Evolutionary conservation across 2,329 filamentous ascomycete genomes (phyloP), one percentile per base, ranked within the genome.

Genomic region (Colletotrichum spinosum): DNA sequence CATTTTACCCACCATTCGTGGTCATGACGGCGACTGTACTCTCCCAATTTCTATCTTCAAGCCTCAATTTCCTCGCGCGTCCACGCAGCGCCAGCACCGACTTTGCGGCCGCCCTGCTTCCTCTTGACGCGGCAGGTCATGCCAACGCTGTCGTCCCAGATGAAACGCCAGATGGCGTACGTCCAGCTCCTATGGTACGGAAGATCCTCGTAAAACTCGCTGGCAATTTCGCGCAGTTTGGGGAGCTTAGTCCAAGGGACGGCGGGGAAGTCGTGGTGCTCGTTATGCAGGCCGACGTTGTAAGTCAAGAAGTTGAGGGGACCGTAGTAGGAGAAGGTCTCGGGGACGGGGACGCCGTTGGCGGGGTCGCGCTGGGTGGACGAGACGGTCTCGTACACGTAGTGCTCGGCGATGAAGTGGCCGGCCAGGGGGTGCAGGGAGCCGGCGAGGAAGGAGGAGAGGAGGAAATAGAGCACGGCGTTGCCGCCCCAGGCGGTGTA

Each of bases 341-440:
- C 96, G 2, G 96, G 94, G 5, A 97, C 86, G 13, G 90, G 85
- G 46, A 92, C 81, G 45, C 81, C 79, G 71, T 89, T 90, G 33
- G 83, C 79, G 1, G 89, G 86, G 69, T 90, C 79, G 56, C 76
- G 79, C 63, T 87, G 85, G 9, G 82, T 80, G 15, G 84, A 83
- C 12, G 82, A 82, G 71, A 87, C 81, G 55, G 87, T 88, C 71
- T 89, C 84, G 75, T 93, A 94, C 70, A 95, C 91, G 80, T 95
- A 95, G 80, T 99, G 96, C 82, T 99, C 96, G 63, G 96, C 94
- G 78, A 99, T 99, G 84, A 99, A 99, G 81, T 99, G 96, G 49
- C 93, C 96, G 0, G 96, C 96, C 65, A 95, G 93, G 4, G 96
- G 96, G 80, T 99, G 96, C 38, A 99, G 86, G 51, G 91, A 95